Base-by-base conservation (phyloP, 805 yeast species). In the Lipomyces sp. region DNA sequence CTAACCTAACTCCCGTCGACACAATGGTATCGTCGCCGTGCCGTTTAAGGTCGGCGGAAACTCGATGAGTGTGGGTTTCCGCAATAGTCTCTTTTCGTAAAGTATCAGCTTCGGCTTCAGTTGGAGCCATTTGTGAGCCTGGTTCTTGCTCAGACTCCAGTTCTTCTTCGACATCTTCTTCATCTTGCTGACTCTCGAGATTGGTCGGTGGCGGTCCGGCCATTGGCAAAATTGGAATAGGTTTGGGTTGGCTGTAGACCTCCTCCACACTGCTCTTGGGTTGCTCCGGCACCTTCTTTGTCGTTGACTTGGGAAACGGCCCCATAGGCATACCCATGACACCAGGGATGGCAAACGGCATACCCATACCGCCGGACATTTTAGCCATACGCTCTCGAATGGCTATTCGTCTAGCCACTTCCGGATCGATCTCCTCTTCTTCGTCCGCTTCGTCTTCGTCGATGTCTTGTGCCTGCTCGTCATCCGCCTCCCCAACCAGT, bases 321-420 rank as follows among this genome's bases (percentile, higher is more conserved):
- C 64, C 66, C 73, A 73, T 73, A 39, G 74, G 67, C 74, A 72
- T 71, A n/a, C 77, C 77, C 66, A 73, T 62, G 15, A 63, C 57
- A 13, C 60, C 66, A 30, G 71, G 69, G 56, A 72, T 18, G 10
- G 76, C 75, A 55, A 87, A 90, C 85, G 65, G 90, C 74, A 73
- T 67, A 30, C 87, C 86, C 79, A 89, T 84, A 3, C 92, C 92
- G 29, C 97, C 96, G 0, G 98, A 90, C 24, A 94, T 84, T 73
- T 88, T 90, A n/a, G 99, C 98, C 97, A 94, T 94, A 67, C 98
- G 85, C 70, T 90, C 97, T 29, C 96, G 87, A 62, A 94, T 81
- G 5, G 88, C 90, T 58, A 88, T 84, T 73, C 95, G 85, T 64
- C 89, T 85, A 4, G 87, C 81, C 69, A 90, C 95, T 74, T 90